Evolutionary conservation across 306 rosid species (phyloP), one percentile per base, ranked within the genome.

Genomic region (Trifolium pratense): DNA sequence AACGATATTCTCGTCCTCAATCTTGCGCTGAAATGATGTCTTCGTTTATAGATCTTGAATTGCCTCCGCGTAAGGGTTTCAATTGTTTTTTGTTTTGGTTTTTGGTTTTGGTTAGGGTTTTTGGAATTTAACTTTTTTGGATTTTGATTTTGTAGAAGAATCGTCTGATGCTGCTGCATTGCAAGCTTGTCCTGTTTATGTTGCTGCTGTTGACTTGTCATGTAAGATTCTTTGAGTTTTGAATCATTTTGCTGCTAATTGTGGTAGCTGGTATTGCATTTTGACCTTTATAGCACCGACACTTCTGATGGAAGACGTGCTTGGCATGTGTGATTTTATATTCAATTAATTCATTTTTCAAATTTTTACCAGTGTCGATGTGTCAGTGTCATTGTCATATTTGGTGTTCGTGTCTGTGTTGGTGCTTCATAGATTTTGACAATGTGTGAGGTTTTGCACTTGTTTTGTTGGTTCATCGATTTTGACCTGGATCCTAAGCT

Each of bases 181-280:
- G 86, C 96, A 83, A 70, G 89, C 97, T 7, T 78, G 88, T 56
- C 98, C 97, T 10, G 97, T 94, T 15, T 91, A 91, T 73, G 98
- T 94, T 84, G 98, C 97, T 13, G 97, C 96, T n/a, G 85, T 94
- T 81, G 98, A 94, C 84, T 84, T 94, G 87, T 87, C 96, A 60
- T 85, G 98, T 94, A 88, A 80, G 97, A 73, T 72, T 66, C 37
- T 18, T 26, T 43, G 57, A 45, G 64, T 69, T 66, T 73, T 62
- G 3, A 1, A 17, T 81, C 15, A 7, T 46, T 18, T 66, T 14
- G 42, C 8, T 2, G 75, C n/a, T 59, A 2, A 64, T 59, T 64
- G 51, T 9, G 15, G 37, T 57, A 23, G 12, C 42, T 68, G 58
- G 46, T 53, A 5, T 74, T 74, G 43, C 4, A 37, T 55, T 56